Evolutionary conservation across 805 yeast species (phyloP), one percentile per base, ranked within the genome.

Genomic region (Phaffomyces thermotolerans): DNA sequence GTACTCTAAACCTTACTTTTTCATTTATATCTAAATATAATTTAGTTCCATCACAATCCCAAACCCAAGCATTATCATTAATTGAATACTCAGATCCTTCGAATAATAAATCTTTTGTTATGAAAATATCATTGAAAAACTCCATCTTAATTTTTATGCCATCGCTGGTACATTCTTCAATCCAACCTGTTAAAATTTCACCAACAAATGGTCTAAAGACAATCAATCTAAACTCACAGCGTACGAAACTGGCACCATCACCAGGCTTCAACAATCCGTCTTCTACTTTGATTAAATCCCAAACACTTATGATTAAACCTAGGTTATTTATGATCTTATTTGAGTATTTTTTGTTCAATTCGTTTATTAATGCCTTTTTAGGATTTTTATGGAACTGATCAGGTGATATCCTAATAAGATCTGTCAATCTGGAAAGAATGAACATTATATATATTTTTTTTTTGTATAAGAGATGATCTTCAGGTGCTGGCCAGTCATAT

Each of bases 191-290:
- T 23, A 93, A 62, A 8, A 91, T 78, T 60, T 93, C 99, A 9
- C 99, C 99, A 1, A 87, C 81, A 63, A 91, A 91, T 1, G 99
- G 99, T 51, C 90, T 84, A 73, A 93, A 93, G 2, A 91, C 81
- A 9, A 90, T 69, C 38, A 84, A 71, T 41, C 97, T 67, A 58
- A 89, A 86, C 43, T 69, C 74, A 17, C 83, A 85, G 50, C 81
- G 84, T 34, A 87, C 79, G 54, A 73, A 90, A 5, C 88, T 73
- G 2, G 90, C 88, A 8, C 99, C 98, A 64, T 93, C 98, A 8
- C 99, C 98, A 2, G 96, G 96, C 54, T 80, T 84, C 47, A 93
- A 69, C 50, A 86, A 71, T 5, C 98, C 99, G 53, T 93, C 98
- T 39, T 85, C 86, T 23, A 84, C 79, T n/a, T 73, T 74, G 37